Conservation (phyloP, 768 basidiomycete genomes). For the Collybia mongolica region DNA sequence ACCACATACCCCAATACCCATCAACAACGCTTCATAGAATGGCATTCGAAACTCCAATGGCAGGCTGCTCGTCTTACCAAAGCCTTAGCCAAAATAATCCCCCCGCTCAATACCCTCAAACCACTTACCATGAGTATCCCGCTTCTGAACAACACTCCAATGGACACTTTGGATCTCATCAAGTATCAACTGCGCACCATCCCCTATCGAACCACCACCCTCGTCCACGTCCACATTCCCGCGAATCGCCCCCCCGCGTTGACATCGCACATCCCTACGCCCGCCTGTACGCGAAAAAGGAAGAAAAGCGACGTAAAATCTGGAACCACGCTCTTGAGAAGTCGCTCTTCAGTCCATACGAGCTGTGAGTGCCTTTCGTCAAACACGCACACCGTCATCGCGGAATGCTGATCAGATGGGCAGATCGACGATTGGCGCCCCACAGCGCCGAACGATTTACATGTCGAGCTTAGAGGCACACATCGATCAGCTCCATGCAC, state of each 20-base stretch:
- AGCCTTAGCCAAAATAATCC: no score
- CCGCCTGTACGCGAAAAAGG: constrained; percentile 63
- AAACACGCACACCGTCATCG: neutral
- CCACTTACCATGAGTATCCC: neutral
- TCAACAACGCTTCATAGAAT: neutral
- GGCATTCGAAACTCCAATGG: no score
- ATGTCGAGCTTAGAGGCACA: constrained; percentile 72
- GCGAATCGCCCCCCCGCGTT: constrained; percentile 1
- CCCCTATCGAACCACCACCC: no score
- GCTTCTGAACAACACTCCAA: neutral
- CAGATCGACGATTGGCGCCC: constrained; percentile 66
- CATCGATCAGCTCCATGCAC: constrained; percentile 64
- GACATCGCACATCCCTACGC: constrained; percentile 65
- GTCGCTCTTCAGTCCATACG: constrained; percentile 61
- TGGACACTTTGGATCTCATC: neutral
- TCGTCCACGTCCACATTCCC: no score
- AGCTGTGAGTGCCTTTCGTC: constrained; percentile 46
- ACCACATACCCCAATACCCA: neutral
- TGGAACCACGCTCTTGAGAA: constrained; percentile 82
- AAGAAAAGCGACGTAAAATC: constrained; percentile 67
- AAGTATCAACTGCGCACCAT: neutral
- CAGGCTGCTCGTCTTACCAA: no score
- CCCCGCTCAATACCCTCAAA: no score
- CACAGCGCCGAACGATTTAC: constrained; percentile 68
- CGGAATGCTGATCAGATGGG: neutral